Percentiles rank a stretch among this genome's conserved stretches.
Conservation (phyloP, 495 filamentous ascomycete genomes). For the Articulospora tetracladia region DNA sequence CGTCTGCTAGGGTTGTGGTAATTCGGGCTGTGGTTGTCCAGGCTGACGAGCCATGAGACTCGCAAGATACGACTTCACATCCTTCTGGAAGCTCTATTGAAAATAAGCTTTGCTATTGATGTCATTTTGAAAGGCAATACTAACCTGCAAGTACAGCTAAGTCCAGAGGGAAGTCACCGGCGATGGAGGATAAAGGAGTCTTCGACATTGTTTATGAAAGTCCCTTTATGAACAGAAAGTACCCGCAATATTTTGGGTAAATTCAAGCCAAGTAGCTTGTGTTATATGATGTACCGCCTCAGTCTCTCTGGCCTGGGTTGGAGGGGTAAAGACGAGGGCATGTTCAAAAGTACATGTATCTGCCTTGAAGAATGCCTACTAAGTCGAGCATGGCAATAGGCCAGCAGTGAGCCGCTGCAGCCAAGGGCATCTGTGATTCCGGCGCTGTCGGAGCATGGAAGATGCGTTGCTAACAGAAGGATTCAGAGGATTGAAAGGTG, state of each 20-base stretch:
- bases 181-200: background rate
- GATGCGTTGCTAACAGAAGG: background rate
- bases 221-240: background rate
- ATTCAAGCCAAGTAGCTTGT: background rate
- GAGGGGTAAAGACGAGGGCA: background rate
- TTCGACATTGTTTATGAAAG: background rate
- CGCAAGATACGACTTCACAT: conserved; percentile 23
- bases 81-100: conserved; percentile 26
- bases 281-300: background rate
- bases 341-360: background rate
- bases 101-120: background rate
- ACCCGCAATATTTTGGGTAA: background rate
- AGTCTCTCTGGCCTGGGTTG: background rate
- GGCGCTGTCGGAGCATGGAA: background rate
- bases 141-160: conserved; percentile 22
- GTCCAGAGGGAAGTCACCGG: conserved; percentile 29
- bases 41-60: conserved; percentile 26
- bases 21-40: conserved; percentile 30
- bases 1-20: conserved; percentile 23
- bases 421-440: background rate
- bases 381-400: background rate
- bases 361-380: background rate
- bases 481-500: background rate
- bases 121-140: background rate
- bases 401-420: background rate